A percentile compares a stretch with the other conserved stretches of the same genome.
These are phyloP conservation scores for Didymella lethalis DNA, from an alignment of 2,329 filamentous ascomycete species.

Conservation along the genomic window DNA sequence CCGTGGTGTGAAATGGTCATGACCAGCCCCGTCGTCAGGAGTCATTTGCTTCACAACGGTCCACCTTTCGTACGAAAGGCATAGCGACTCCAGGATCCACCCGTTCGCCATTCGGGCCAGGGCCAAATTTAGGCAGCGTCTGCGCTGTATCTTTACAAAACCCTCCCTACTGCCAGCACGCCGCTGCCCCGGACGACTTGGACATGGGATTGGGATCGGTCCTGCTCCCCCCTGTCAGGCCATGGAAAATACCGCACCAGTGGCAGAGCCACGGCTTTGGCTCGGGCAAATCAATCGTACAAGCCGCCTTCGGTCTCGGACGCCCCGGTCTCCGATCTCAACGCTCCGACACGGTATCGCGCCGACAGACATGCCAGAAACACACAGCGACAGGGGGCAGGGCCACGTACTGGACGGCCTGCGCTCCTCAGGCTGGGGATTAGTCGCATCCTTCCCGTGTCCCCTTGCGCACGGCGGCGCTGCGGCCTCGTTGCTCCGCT, in stretches of 20 bases:
- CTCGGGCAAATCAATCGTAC: constrained; percentile 16
- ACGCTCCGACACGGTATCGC: background rate
- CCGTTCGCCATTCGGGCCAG: constrained; percentile 1
- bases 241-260: constrained; percentile 16
- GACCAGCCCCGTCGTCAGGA: constrained; percentile 1
- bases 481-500: background rate
- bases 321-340: constrained; percentile 4
- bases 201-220: constrained; percentile 10
- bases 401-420: constrained; percentile 6
- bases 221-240: constrained; percentile 9
- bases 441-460: background rate
- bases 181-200: constrained; percentile 4
- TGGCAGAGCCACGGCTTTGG: constrained; percentile 11
- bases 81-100: constrained; percentile 7
- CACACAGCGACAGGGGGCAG: background rate
- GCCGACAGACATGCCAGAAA: background rate
- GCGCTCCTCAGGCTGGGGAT: background rate
- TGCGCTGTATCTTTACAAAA: constrained; percentile 18
- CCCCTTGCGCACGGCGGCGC: background rate
- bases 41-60: constrained; percentile 11
- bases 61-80: constrained; percentile 13
- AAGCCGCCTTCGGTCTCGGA: constrained; percentile 14
- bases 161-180: constrained; percentile 8
- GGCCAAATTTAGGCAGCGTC: background rate
- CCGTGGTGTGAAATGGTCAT: background rate